Evolutionary conservation across 176 grass and related monocot genomes (phyloP).

Genomic region (Bonia amplexicaulis): DNA sequence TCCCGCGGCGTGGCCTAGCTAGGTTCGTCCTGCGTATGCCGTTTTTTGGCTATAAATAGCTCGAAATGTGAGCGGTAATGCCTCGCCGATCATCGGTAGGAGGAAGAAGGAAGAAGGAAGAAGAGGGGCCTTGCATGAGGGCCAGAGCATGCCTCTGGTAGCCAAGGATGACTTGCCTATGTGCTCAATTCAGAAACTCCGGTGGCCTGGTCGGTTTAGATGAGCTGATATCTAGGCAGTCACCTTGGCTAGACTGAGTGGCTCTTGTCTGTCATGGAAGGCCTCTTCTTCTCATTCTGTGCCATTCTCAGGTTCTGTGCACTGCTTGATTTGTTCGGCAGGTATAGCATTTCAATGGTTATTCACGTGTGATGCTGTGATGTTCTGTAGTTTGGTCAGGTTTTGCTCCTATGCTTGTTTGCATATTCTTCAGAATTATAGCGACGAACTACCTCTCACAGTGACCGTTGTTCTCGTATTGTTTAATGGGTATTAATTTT

Average conservation of each 20-base stretch:
- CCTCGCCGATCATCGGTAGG: neutral
- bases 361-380: neutral
- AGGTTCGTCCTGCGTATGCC: neutral
- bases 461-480: neutral
- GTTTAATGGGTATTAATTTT: neutral
- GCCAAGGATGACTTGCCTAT: conserved; percentile 79
- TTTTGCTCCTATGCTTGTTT: neutral
- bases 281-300: conserved; percentile 36
- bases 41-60: conserved; percentile 32
- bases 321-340: neutral
- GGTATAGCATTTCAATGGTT: neutral
- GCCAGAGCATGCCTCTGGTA: conserved; percentile 37
- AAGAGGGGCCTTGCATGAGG: conserved; percentile 52
- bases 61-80: neutral
- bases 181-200: conserved; percentile 1
- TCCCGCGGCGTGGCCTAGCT: neutral
- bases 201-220: neutral
- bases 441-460: neutral
- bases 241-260: conserved; percentile 58
- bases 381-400: neutral
- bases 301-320: neutral
- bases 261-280: conserved; percentile 51
- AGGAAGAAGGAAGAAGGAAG: conserved; percentile 2
- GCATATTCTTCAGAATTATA: neutral
- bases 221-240: conserved; percentile 48